Base-by-base conservation (phyloP, 768 basidiomycete genomes). In the Termitomyces sp. region DNA sequence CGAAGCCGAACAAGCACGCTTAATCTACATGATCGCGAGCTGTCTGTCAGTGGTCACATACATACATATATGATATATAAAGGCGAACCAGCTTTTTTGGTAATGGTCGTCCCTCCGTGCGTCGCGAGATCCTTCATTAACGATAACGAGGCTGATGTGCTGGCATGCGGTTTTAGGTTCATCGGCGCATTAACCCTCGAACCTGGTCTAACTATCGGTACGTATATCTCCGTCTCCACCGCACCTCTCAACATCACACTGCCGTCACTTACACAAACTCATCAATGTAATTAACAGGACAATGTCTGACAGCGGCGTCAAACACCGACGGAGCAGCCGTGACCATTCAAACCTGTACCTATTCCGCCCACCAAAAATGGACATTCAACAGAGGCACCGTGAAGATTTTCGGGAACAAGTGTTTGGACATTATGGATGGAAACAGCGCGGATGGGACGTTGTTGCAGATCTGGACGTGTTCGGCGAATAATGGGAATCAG, bases 401-500 rank as follows among this genome's bases (percentile, higher is more conserved):
- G 35, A 71, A 70, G 38, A 64, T 79, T 25, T 79, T 74, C 53
- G 75, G 73, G 29, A 67, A 71, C 60, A 82, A 79, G 60, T 82
- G 80, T 62, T 65, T 82, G 25, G 79, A 81, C 50, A 76, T 80
- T n/a, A 63, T 70, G 0, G 63, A 66, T 27, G 81, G 82, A 6
- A 65, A 47, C 9, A 74, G 62, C 27, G 59, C 58, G 31, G 75
- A 82, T 55, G 81, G 80, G 11, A 72, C 68, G 7, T 75, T 76
- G 61, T 64, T 84, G 53, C 80, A 83, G 57, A 76, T 83, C 42
- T 81, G 74, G 76, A 76, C 73, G n/a, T 82, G 82, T 60, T 56
- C 60, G 22, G 41, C 57, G 16, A 70, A 67, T 32, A 76, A 75
- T 50, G 52, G 65, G 0, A 80, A 80, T 60, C 80, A 83, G 60